phyloP scores from a whole-genome alignment of 75 land plant genomes.

The Pinus taeda region DNA sequence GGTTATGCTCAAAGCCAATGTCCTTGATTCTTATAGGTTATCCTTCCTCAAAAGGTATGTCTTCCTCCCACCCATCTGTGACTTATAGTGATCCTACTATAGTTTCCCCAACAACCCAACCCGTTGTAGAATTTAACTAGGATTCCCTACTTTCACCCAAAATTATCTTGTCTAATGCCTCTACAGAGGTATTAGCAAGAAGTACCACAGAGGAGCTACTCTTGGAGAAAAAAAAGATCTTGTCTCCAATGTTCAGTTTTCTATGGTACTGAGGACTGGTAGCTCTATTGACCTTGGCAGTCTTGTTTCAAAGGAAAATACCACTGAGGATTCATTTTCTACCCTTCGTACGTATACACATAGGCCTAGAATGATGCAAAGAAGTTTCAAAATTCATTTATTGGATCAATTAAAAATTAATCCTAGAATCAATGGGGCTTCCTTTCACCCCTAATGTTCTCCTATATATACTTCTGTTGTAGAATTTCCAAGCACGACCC shows the following conservation, averaged over 20 bases:
- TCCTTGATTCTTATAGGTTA: background rate
- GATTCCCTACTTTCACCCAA: background rate
- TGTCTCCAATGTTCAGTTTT: background rate
- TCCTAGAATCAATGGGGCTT: slow-evolving; percentile 9
- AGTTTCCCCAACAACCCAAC: slow-evolving; percentile 7
- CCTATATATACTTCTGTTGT: slow-evolving; percentile 14
- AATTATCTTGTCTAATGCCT: background rate
- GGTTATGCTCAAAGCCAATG: slow-evolving; percentile 7
- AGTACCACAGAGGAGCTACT: background rate
- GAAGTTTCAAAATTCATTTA: slow-evolving; percentile 31
- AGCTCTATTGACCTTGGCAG: slow-evolving; percentile 1
- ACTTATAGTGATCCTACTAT: background rate
- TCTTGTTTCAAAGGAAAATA: slow-evolving; percentile 3
- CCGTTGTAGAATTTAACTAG: background rate
- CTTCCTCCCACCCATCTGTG: background rate
- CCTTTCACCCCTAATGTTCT: slow-evolving; percentile 12
- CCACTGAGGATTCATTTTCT: slow-evolving; percentile 4
- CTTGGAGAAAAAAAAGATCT: background rate
- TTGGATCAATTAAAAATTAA: slow-evolving; percentile 21
- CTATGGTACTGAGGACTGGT: background rate
- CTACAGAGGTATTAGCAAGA: background rate
- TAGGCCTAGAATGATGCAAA: slow-evolving; percentile 18
- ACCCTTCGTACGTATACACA: slow-evolving; percentile 8
- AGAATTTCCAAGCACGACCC: slow-evolving; percentile 14
- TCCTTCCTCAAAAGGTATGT: background rate